Base-by-base conservation (phyloP, 2,329 filamentous ascomycete species). In the Taxawa tesnikishii region DNA sequence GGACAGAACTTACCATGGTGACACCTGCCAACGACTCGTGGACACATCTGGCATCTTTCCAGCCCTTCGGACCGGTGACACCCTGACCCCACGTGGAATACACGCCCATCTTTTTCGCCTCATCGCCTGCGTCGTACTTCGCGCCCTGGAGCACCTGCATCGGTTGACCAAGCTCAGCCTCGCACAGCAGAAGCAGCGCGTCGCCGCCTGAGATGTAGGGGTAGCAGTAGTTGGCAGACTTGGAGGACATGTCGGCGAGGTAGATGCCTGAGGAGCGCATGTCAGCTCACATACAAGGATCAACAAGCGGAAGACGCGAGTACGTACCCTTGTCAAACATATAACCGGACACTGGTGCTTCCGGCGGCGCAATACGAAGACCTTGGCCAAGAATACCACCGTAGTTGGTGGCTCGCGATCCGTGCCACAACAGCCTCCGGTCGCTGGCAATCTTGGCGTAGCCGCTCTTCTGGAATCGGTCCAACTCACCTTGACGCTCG, bases 351-450 rank as follows among this genome's bases (percentile, higher is more conserved):
- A 75, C 75, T 0, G 83, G 85, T 0, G 84, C 84, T 53, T 92
- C 79, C 0, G 79, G 79, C 0, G 85, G 85, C 5, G 85, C 85
- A 42, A 93, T 93, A n/a, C 83, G 79, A 5, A 94, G 69, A 42
- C 85, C 85, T 54, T 93, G 83, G 36, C 75, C 80, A 26, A 93
- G 70, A 37, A 94, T 94, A 48, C 84, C 85, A 48, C 79, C 83
- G 43, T 78, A 93, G 53, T 93, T 93, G 32, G 82, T 90, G 18
- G 68, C 70, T 19, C 83, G 75, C 11, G 81, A 87, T 11, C 85
- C 84, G 50, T 93, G 85, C 85, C 85, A 94, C 3, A 94, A 67
- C 2, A 93, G 72, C 12, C 82, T 74, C 15, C 79, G 73, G 49
- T 90, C 72, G 29, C 69, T 70, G n/a, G 66, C 59, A 29, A 67